Conservation (phyloP, 768 basidiomycete species). For the Tulasnella sp. region DNA sequence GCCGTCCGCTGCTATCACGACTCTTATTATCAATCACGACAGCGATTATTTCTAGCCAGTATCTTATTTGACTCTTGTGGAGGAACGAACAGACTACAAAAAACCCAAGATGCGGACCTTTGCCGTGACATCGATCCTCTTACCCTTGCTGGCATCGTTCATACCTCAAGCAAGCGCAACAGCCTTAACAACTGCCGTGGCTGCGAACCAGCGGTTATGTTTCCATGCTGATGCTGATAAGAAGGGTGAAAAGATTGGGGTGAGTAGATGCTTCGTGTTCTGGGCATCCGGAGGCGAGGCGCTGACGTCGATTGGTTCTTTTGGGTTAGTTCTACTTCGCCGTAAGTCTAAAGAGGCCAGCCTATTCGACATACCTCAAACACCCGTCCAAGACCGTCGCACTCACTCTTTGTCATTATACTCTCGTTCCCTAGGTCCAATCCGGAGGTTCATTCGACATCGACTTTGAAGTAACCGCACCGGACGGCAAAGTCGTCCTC, state of each 20-base stretch:
- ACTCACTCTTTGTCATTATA: neutral
- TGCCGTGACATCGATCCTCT: neutral
- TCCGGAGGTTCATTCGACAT: conserved; percentile 96
- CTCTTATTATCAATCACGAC: neutral
- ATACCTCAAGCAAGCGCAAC: conserved; percentile 35
- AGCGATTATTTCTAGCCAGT: neutral
- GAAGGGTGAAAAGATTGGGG: conserved; percentile 84
- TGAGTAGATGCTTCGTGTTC: conserved; percentile 34
- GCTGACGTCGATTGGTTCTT: conserved; percentile 20
- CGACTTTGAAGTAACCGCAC: conserved; percentile 88
- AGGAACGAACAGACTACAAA: neutral
- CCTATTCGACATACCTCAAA: neutral
- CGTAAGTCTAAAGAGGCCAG: conserved; percentile 39
- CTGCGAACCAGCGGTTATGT: conserved; percentile 75
- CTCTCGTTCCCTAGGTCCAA: conserved; percentile 57
- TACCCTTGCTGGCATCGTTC: neutral
- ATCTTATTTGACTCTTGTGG: too few relatives aligned
- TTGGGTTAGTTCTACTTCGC: conserved; percentile 88
- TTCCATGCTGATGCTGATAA: conserved; percentile 98
- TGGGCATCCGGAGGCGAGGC: neutral
- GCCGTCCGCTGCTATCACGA: neutral
- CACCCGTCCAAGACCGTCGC: neutral
- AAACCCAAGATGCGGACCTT: neutral
- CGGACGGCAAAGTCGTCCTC: conserved; percentile 77
- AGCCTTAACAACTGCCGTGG: conserved; percentile 71